phyloP scores from a whole-genome alignment of 805 yeast species.

The Suhomyces pyralidae region DNA sequence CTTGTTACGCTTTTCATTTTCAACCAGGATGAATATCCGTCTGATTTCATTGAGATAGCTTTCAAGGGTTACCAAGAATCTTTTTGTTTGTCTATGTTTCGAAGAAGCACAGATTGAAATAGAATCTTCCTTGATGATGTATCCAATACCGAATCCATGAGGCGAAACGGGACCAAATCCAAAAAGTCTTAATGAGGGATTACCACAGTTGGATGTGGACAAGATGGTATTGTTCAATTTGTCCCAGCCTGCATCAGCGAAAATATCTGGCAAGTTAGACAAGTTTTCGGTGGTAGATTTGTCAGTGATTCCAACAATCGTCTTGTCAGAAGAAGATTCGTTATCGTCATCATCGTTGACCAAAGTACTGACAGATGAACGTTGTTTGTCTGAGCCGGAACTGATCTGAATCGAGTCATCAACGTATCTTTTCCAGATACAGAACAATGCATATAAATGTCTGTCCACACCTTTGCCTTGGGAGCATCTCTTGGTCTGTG shows the following conservation, averaged over 20 bases:
- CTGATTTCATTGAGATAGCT: conserved; percentile 49
- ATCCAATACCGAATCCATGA: conserved; percentile 58
- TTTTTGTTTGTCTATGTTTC: conserved; percentile 57
- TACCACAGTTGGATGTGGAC: conserved; percentile 63
- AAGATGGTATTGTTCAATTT: conserved; percentile 74
- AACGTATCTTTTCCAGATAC: conserved; percentile 75
- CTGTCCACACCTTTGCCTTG: conserved; percentile 89
- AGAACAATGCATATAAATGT: conserved; percentile 81
- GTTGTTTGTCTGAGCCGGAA: conserved; percentile 9
- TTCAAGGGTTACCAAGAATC: conserved; percentile 52
- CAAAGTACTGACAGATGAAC: conserved; percentile 14
- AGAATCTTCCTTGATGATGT: conserved; percentile 50
- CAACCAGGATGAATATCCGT: conserved; percentile 27
- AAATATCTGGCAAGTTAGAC: conserved; percentile 61
- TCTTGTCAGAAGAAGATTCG: conserved; percentile 25
- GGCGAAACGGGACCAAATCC: conserved; percentile 62
- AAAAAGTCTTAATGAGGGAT: conserved; percentile 55
- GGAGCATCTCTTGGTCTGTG: conserved; percentile 65
- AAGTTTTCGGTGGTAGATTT: conserved; percentile 16
- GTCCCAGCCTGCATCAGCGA: conserved; percentile 88
- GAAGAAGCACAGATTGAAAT: conserved; percentile 54
- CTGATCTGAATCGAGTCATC: conserved; percentile 13
- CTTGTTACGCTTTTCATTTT: conserved; percentile 7
- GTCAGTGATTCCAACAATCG: conserved; percentile 22
- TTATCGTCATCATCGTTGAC: conserved; percentile 16